These are phyloP conservation scores for Mycena rebaudengoi DNA, from an alignment of 768 basidiomycete genomes.

Conservation along the genomic window DNA sequence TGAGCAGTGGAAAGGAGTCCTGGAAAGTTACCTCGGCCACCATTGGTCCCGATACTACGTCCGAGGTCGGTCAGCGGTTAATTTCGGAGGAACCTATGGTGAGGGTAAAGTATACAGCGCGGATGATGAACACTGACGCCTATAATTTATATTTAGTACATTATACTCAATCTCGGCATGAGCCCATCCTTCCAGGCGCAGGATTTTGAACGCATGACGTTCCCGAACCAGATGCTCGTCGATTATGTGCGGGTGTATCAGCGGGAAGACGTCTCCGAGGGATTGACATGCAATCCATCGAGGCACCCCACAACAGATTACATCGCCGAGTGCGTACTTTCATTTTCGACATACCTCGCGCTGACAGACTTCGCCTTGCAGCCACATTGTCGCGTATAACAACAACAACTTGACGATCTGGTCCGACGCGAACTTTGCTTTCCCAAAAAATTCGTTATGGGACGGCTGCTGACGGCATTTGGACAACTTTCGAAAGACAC, in stretches of 20 bases:
- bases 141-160: too few relatives aligned
- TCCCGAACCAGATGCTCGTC: conserved; percentile 83
- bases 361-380: conserved; percentile 25
- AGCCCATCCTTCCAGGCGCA: conserved; percentile 78
- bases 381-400: conserved; percentile 65
- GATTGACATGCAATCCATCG: conserved; percentile 82
- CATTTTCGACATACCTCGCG: background rate
- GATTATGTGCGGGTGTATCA: conserved; percentile 96
- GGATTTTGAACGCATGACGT: conserved; percentile 74
- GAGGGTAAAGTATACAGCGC: conserved; percentile 32
- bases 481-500: too few relatives aligned
- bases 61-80: conserved; percentile 69
- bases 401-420: conserved; percentile 94
- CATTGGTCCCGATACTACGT: conserved; percentile 69
- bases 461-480: conserved; percentile 24
- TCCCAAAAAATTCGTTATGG: conserved; percentile 68
- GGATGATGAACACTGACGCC: conserved; percentile 13
- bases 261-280: conserved; percentile 71
- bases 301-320: conserved; percentile 83
- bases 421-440: conserved; percentile 74
- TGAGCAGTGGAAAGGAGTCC: conserved; percentile 64
- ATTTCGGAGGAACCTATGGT: conserved; percentile 97
- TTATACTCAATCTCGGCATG: conserved; percentile 89
- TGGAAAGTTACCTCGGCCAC: conserved; percentile 78
- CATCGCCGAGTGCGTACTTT: conserved; percentile 63